Evolutionary conservation across 1,284 basidiomycete species (phyloP).

Genomic region (Leccinum subfulvum): DNA sequence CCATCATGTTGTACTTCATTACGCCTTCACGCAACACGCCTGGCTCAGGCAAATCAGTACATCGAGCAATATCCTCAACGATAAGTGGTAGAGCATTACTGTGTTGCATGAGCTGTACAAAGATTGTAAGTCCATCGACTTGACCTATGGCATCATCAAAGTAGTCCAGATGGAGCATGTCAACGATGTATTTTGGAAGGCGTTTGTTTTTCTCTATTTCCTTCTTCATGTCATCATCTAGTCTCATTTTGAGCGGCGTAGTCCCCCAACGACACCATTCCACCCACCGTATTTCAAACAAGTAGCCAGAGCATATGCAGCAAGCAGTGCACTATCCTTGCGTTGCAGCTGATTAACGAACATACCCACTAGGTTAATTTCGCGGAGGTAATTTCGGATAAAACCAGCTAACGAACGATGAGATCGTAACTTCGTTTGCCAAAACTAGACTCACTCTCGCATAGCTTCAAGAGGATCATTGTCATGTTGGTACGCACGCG

Average conservation of each 20-base stretch:
- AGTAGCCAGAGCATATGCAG: conserved; percentile 17
- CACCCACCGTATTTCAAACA: conserved; percentile 20
- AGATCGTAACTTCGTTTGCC: neutral
- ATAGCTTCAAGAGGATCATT: conserved; percentile 20
- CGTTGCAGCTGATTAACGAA: conserved; percentile 16
- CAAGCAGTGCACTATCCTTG: conserved; percentile 12
- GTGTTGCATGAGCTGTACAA: conserved; percentile 11
- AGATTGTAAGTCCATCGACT: conserved; percentile 15
- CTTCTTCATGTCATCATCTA: conserved; percentile 15
- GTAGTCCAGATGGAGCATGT: conserved; percentile 14
- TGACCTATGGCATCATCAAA: conserved; percentile 17
- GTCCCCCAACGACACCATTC: neutral
- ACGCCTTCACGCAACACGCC: conserved; percentile 18
- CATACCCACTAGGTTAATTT: neutral
- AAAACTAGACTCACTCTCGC: conserved; percentile 8
- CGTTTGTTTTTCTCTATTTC: neutral
- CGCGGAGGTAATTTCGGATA: conserved; percentile 9
- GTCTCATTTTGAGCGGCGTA: neutral
- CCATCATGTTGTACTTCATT: conserved; percentile 9
- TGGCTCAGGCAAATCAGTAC: conserved; percentile 4
- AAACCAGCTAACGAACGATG: neutral
- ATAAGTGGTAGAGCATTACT: conserved; percentile 9
- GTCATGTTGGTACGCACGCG: conserved; percentile 22
- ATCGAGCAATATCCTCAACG: neutral
- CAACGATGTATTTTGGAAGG: conserved; percentile 10